Evolutionary conservation across 2,329 filamentous ascomycete species (phyloP), one percentile per base, ranked within the genome.

Genomic region (Fusarium tanahbumbuense): DNA sequence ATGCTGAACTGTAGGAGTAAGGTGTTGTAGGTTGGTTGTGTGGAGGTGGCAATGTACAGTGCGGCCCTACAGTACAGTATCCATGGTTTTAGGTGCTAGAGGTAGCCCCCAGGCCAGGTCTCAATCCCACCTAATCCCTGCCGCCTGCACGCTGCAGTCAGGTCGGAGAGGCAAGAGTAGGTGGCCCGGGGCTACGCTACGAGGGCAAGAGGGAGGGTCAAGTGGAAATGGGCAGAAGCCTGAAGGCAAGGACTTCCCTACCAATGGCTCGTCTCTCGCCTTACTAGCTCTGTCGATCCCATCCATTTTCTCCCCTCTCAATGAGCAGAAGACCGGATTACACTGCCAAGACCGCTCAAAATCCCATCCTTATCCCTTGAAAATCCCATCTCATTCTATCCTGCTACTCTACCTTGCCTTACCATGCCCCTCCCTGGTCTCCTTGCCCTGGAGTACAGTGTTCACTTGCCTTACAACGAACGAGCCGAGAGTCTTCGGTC

Each of bases 21-120:
- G 45, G 63, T 41, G 57, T 54, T 60, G 41, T 52, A 59, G 56
- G 47, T 25, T 56, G 52, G 45, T 64, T 46, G 53, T 68, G 72
- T 71, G 71, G 69, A 76, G 71, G 73, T 75, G 74, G 74, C 73
- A 61, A 75, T 56, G 60, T 62, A 75, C 74, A 76, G 74, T 76
- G 74, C 63, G 74, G 42, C 46, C 37, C 32, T 45, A 44, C 47
- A 42, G 41, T 48, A 44, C 34, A 6, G 16, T 10, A 50, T 28
- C 27, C 27, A 28, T 23, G 47, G 23, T 25, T 20, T n/a, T 25
- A 52, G 20, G 48, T 52, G 12, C 30, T 50, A 25, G 27, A 28
- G 28, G 28, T 28, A 30, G 30, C 48, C 48, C 27, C 32, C 32
- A 18, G 25, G 23, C 47, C 22, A 34, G 22, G 37, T 28, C 10